These are phyloP conservation scores for Cyphellophora attinorum DNA, from an alignment of 2,329 filamentous ascomycete species.

Conservation along the genomic window DNA sequence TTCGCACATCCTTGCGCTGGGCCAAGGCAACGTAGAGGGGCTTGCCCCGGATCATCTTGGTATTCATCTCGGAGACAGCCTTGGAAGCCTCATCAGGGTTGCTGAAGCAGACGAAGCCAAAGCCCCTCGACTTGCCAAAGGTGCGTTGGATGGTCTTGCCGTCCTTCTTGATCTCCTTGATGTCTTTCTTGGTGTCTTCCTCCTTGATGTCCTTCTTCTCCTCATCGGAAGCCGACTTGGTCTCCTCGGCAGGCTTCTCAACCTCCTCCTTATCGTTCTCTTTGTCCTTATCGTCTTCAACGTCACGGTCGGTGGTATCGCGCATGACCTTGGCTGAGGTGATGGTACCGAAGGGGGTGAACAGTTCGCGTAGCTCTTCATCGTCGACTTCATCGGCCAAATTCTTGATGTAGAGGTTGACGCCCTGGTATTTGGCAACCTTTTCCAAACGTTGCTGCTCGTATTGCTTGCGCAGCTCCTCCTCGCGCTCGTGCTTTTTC, in stretches of 20 bases:
- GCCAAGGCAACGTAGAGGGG: conserved; percentile 95
- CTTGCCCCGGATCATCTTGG: conserved; percentile 96
- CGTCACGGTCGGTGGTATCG: conserved; percentile 50
- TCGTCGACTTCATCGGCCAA: conserved; percentile 94
- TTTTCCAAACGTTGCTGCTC: conserved; percentile 96
- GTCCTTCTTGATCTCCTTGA: conserved; percentile 39
- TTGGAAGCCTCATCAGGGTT: conserved; percentile 99
- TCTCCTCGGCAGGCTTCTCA: conserved; percentile 41
- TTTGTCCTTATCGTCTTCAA: conserved; percentile 33
- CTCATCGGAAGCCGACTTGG: conserved; percentile 27
- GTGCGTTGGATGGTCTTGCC: conserved; percentile 52
- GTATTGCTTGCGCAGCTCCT: conserved; percentile 97
- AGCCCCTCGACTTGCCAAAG: conserved; percentile 98
- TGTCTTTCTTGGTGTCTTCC: conserved; percentile 41
- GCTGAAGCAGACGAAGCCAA: conserved; percentile 99
- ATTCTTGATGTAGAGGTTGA: conserved; percentile 99
- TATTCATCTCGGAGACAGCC: conserved; percentile 98
- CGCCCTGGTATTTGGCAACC: conserved; percentile 97
- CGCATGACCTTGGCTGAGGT: conserved; percentile 99
- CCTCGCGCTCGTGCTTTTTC: conserved; percentile 99
- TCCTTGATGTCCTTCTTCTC: conserved; percentile 32
- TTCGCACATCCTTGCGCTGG: conserved; percentile 98
- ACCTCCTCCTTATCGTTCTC: conserved; percentile 45
- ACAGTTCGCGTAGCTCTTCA: conserved; percentile 92
- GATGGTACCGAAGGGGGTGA: conserved; percentile 83